These are phyloP conservation scores for Aspergillus sp. DNA, from an alignment of 2,329 filamentous ascomycete genomes.

Conservation along the genomic window DNA sequence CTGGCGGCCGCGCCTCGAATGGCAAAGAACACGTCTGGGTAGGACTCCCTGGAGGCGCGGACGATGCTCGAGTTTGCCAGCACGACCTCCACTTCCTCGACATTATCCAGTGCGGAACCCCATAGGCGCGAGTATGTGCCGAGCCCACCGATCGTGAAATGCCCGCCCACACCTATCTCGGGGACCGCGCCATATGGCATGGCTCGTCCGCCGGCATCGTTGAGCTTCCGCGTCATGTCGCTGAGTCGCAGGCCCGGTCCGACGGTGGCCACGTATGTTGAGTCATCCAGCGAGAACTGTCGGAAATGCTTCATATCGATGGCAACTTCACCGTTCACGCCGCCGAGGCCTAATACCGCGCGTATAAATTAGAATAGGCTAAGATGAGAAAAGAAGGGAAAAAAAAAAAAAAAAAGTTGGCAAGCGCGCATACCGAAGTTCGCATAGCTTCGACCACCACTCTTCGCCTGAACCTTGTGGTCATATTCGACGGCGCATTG, in stretches of 20 bases:
- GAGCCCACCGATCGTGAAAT: slow-evolving; percentile 41
- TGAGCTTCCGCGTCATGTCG: slow-evolving; percentile 31
- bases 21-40: slow-evolving; percentile 37
- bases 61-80: slow-evolving; percentile 40
- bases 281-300: slow-evolving; percentile 32
- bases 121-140: slow-evolving; percentile 47
- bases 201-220: slow-evolving; percentile 31
- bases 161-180: slow-evolving; percentile 42
- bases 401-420: too few relatives aligned
- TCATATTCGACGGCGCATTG: slow-evolving; percentile 43
- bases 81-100: slow-evolving; percentile 50
- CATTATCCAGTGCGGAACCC: slow-evolving; percentile 53
- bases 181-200: slow-evolving; percentile 42
- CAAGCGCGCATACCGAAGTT: slow-evolving; percentile 40
- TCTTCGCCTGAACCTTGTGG: slow-evolving; percentile 52
- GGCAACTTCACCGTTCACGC: slow-evolving; percentile 28
- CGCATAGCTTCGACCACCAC: slow-evolving; percentile 56
- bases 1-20: slow-evolving; percentile 37
- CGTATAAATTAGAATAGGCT: too few relatives aligned
- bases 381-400: too few relatives aligned
- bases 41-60: slow-evolving; percentile 26
- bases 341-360: slow-evolving; percentile 24
- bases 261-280: slow-evolving; percentile 32
- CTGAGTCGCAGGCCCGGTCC: slow-evolving; percentile 34
- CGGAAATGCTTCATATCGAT: slow-evolving; percentile 33